These are phyloP conservation scores for Hanseniaspora guilliermondii DNA, from an alignment of 805 yeast genomes.

Conservation along the genomic window DNA sequence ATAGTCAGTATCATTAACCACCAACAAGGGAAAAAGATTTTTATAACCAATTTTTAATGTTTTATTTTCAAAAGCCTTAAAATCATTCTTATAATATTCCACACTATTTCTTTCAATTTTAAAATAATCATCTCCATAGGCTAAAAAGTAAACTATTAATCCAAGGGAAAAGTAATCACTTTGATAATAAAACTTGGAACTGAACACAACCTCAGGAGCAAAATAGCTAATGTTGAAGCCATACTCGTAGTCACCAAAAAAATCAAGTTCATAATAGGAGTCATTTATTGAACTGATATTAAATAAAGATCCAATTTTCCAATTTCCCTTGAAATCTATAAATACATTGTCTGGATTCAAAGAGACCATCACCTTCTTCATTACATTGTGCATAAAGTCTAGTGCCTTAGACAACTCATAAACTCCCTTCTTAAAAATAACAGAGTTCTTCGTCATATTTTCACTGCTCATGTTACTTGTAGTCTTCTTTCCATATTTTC, in stretches of 20 bases:
- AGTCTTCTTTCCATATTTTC: conserved; percentile 18
- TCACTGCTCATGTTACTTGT: conserved; percentile 11
- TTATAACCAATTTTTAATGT: conserved; percentile 29
- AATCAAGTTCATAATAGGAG: conserved; percentile 3
- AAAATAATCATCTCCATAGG: conserved; percentile 41
- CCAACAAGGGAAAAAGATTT: conserved; percentile 31
- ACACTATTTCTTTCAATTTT: conserved; percentile 39
- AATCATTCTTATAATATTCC: conserved; percentile 49
- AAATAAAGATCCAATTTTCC: conserved; percentile 79
- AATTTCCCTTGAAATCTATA: conserved; percentile 75
- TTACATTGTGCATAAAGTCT: conserved; percentile 68
- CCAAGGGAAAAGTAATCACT: conserved; percentile 83
- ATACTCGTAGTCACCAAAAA: neutral
- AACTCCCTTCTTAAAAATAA: conserved; percentile 69
- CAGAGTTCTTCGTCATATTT: conserved; percentile 17
- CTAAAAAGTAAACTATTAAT: conserved; percentile 57
- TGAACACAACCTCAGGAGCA: conserved; percentile 74
- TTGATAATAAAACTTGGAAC: conserved; percentile 47
- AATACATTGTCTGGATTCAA: conserved; percentile 66
- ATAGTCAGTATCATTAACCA: conserved; percentile 3
- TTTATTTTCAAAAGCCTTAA: conserved; percentile 37
- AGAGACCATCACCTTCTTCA: conserved; percentile 64
- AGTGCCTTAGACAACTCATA: conserved; percentile 66
- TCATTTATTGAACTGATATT: conserved; percentile 34
- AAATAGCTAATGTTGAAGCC: conserved; percentile 40